Percentiles rank a stretch among this genome's conserved stretches.
These are phyloP conservation scores for Glycyrrhiza uralensis DNA, from an alignment of 306 rosid species.

Conservation along the genomic window DNA sequence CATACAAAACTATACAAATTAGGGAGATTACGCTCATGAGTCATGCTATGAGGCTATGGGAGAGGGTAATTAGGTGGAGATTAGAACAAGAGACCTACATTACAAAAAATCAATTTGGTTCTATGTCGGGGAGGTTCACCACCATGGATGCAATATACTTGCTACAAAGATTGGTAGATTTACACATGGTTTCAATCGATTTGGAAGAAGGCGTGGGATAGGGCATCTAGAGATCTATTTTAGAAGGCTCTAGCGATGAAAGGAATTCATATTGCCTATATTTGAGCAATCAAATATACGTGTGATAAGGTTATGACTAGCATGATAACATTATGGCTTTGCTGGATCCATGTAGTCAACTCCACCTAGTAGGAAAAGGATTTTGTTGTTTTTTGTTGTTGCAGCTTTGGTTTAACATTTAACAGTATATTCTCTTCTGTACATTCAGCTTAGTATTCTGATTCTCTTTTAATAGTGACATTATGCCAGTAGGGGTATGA, in stretches of 20 bases:
- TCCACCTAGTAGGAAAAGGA: not conserved
- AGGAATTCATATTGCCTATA: not conserved
- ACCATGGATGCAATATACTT: not conserved
- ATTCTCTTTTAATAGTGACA: not conserved
- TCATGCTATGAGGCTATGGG: not conserved
- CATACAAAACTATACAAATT: not conserved
- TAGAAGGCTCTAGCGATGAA: not conserved
- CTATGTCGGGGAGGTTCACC: not conserved
- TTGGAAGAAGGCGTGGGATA: not conserved
- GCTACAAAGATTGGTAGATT: not conserved
- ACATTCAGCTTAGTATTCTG: not conserved
- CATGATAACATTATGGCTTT: too few relatives aligned
- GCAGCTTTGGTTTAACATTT: not conserved
- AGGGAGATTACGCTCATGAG: not conserved
- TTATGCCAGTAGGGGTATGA: not conserved
- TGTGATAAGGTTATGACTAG: not conserved
- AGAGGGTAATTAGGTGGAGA: not conserved
- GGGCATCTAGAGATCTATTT: not conserved
- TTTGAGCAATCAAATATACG: not conserved
- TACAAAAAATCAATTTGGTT: too few relatives aligned
- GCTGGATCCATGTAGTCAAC: not conserved
- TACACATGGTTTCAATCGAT: not conserved
- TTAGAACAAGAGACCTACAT: too few relatives aligned
- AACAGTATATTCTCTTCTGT: not conserved
- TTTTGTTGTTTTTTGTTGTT: not conserved